phyloP scores from a whole-genome alignment of 257 asterid genomes.

The Solanum megistacrolobum region DNA sequence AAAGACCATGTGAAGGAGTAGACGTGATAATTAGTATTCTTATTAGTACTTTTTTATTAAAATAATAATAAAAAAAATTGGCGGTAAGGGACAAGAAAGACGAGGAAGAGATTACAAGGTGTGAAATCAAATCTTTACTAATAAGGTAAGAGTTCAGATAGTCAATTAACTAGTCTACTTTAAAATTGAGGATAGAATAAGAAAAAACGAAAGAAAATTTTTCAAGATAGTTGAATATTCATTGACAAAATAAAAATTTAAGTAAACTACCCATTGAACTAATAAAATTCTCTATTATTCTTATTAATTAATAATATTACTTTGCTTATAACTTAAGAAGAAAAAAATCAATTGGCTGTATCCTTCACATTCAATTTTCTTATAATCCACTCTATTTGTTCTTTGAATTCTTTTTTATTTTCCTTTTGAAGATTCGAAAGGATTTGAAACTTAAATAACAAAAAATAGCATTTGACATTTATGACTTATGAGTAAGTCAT shows the following conservation, averaged over 20 bases:
- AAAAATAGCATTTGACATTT: slow-evolving; percentile 1
- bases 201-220: not conserved
- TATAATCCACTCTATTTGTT: not conserved
- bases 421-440: not conserved
- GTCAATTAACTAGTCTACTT: not conserved
- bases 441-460: not conserved
- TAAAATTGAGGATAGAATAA: not conserved
- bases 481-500: not conserved
- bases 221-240: not conserved
- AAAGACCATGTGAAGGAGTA: not conserved
- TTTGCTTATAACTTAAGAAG: not conserved
- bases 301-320: not conserved
- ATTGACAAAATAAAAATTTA: no score
- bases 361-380: not conserved
- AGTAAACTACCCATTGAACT: not conserved
- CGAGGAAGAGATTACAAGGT: not conserved
- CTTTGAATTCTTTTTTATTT: not conserved
- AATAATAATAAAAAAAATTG: no score
- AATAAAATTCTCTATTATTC: not conserved
- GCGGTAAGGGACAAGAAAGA: not conserved
- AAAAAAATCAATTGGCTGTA: not conserved
- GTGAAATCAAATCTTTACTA: not conserved
- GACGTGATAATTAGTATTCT: not conserved
- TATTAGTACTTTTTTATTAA: not conserved
- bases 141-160: no score